Conservation (phyloP, 805 yeast genomes). For the Yarrowia divulgata region DNA sequence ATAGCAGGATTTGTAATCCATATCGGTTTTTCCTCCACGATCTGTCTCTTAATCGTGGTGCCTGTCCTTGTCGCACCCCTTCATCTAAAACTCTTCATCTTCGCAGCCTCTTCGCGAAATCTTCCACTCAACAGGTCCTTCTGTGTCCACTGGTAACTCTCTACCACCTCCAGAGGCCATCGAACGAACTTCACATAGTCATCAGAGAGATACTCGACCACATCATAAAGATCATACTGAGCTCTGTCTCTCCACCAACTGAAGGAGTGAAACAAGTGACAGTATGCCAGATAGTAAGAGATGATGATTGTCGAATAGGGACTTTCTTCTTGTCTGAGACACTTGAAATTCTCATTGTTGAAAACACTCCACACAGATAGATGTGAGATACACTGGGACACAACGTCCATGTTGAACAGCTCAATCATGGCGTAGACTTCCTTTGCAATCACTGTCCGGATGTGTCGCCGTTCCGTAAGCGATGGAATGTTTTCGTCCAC, state of each 20-base stretch:
- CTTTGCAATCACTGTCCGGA: background rate
- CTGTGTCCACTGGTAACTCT: background rate
- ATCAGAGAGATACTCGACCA: slow-evolving; percentile 1
- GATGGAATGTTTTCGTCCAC: background rate
- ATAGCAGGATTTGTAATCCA: too few species aligned
- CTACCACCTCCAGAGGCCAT: slow-evolving; percentile 11
- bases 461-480: background rate
- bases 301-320: slow-evolving; percentile 1
- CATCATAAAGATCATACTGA: slow-evolving; percentile 1
- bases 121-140: background rate
- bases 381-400: background rate
- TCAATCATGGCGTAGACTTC: slow-evolving; percentile 1
- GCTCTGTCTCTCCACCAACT: slow-evolving; percentile 21
- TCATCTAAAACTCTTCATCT: background rate
- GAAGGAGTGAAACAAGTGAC: background rate
- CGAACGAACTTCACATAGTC: background rate
- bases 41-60: background rate
- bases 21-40: too few species aligned
- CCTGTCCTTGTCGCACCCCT: background rate
- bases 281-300: background rate
- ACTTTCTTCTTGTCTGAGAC: background rate
- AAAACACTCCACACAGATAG: background rate
- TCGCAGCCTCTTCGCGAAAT: background rate
- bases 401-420: slow-evolving; percentile 7
- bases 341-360: background rate